Evolutionary conservation across 2,329 filamentous ascomycete genomes (phyloP), one percentile per base, ranked within the genome.

Genomic region (Botrytis squamosa): DNA sequence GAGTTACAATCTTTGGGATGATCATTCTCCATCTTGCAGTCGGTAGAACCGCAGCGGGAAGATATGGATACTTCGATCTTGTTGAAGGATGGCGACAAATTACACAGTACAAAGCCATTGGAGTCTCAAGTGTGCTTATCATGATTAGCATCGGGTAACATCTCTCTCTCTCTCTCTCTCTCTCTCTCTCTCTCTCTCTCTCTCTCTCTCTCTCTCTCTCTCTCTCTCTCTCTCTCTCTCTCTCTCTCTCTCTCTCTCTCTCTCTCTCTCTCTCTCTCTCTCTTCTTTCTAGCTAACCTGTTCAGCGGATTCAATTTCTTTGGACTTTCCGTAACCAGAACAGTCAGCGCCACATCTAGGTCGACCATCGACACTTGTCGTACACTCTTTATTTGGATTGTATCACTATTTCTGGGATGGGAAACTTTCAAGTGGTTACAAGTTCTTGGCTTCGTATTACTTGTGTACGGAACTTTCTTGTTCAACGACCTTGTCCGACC

Each of bases 351-450:
- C 18, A 99, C 96, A 0, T 94, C 95, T 1, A 90, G 96, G 75
- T 97, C 94, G 46, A 98, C 95, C 46, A 98, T 99, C 79, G 96
- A 99, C 83, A 99, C 96, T 1, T 98, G 95, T 86, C 91, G 95
- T 59, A 99, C 96, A 0, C 88, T 99, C 1, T 98, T 99, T 84
- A 98, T 99, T 83, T 99, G 96, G 96, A 88, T 99, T 42, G 93
- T 97, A 22, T 97, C 94, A 29, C 88, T 99, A 7, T 93, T 92
- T 6, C 88, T 99, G 3, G 95, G 95, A 75, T 99, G 96, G 96
- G 96, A 99, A 84, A 91, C 90, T 0, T 98, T 99, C 88, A 98
- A 98, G 84, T 97, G 93, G 92, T 88, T 99, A 10, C 96, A 99
- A 84, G 93, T 99, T 22, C 82, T 89, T 4, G 96, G 96, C 1